Base-by-base conservation (phyloP, 352 stramenopile genomes). In the Phytophthora meadii region DNA sequence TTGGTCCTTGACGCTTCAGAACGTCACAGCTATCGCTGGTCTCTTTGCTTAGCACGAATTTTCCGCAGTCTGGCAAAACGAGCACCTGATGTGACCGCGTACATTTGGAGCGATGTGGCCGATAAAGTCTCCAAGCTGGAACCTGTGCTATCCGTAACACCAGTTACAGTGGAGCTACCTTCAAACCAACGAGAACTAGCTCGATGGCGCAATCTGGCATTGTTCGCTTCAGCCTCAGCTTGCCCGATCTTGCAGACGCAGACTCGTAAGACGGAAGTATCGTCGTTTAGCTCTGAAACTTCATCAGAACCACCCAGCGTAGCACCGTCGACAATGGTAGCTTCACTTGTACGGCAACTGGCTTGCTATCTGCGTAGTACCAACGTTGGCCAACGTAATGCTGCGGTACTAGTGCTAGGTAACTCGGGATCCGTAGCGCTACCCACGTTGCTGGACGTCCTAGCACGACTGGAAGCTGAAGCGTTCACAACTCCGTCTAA, bases 51-150 rank as follows among this genome's bases (percentile, higher is more conserved):
- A 1, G 61, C 79, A 3, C 60, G 76, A 14, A 58, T 92, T 0
- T 90, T 86, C 42, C 53, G 57, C 7, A 69, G 64, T 3, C 49
- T 94, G 1, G 61, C 52, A n/a, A 61, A 61, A 3, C 69, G 63
- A 56, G 69, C 76, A 28, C 79, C 86, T 6, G 76, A 89, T n/a
- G 74, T 92, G 22, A 73, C 72, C 1, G 68, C 71, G 9, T 90
- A 84, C 64, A 87, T 93, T 53, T 94, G 84, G 84, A 54, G 61
- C 1, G 79, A 90, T 27, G 72, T 89, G 30, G 77, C 67, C 42
- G 81, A 90, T 54, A 90, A 87, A 8, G 70, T 90, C 8, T 52
- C 73, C 22, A 85, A 89, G 19, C 59, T 89, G 5, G 86, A 93
- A 46, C 86, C 85, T 2, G 72, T 79, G 6, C 76, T 93, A 7